phyloP scores from a whole-genome alignment of 768 basidiomycete species.

The Dentipellis sp. region DNA sequence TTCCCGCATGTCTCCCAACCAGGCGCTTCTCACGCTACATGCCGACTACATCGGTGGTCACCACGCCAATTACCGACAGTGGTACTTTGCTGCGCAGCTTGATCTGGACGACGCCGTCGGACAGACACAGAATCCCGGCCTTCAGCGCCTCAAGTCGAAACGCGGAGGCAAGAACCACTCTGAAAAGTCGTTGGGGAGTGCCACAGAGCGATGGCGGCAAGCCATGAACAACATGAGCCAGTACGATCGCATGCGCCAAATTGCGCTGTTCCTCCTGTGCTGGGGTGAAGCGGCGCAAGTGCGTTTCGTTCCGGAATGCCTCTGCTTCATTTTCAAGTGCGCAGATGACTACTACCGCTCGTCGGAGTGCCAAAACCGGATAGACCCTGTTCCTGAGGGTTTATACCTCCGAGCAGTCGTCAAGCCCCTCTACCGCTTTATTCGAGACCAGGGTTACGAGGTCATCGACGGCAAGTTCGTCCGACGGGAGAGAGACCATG shows the following conservation, averaged over 20 bases:
- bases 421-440: slow-evolving; percentile 93
- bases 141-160: slow-evolving; percentile 69
- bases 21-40: slow-evolving; percentile 90
- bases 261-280: slow-evolving; percentile 89
- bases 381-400: slow-evolving; percentile 91
- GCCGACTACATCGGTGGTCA: slow-evolving; percentile 99
- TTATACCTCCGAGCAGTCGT: slow-evolving; percentile 86
- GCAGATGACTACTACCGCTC: slow-evolving; percentile 99
- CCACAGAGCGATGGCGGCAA: slow-evolving; percentile 88
- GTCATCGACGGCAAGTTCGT: slow-evolving; percentile 94
- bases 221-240: slow-evolving; percentile 99
- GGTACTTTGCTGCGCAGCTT: slow-evolving; percentile 99
- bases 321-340: slow-evolving; percentile 99
- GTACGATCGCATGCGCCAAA: slow-evolving; percentile 93
- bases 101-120: slow-evolving; percentile 98
- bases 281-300: slow-evolving; percentile 99
- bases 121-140: slow-evolving; percentile 82
- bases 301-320: slow-evolving; percentile 90
- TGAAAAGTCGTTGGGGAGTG: slow-evolving; percentile 66
- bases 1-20: slow-evolving; percentile 94
- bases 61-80: slow-evolving; percentile 98
- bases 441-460: slow-evolving; percentile 97
- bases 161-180: slow-evolving; percentile 44
- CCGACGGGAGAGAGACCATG: slow-evolving; percentile 86
- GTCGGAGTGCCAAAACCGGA: slow-evolving; percentile 90